Base-by-base conservation (phyloP, 805 yeast genomes). In the Spathaspora hagerdaliae region DNA sequence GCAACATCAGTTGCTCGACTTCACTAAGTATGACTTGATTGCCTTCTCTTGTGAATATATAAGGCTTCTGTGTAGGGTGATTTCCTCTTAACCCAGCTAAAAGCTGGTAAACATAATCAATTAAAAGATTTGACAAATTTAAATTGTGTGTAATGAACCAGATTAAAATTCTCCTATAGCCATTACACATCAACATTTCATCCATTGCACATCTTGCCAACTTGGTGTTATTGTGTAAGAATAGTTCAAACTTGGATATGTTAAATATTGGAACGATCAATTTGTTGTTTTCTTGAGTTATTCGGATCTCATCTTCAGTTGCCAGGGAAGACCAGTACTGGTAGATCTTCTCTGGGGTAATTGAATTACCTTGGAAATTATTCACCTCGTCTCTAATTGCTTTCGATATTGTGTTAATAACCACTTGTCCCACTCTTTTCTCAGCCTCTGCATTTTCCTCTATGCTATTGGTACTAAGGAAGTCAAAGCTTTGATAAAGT, bases 131-230 rank as follows among this genome's bases (percentile, higher is more conserved):
- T 29, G 78, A 78, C 14, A 82, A 60, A 43, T 81, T 77, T 53
- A 81, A 60, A 34, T 57, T 56, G 58, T 81, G 87, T 1, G 89
- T 81, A 15, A 85, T 60, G 50, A 77, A 80, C 87, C 88, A 83
- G 37, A 85, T 80, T 11, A 84, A 57, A 0, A 78, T 78, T 29
- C 88, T 62, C 53, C 91, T 72, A 52, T 73, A 76, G 0, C 89
- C 89, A 45, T 68, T 65, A 42, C 82, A 77, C 87, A 85, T 83
- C 44, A 85, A 65, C 71, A 86, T 65, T 61, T 86, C 92, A 60
- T 84, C 90, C 58, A 84, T 65, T 43, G 84, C 65, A 13, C 75
- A 67, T 57, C 79, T 76, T 0, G 82, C 75, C 3, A 81, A 63
- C 9, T 71, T 65, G 5, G 79, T 79, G 56, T 83, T 82, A 45